Evolutionary conservation across 2,329 filamentous ascomycete genomes (phyloP).

Genomic region (Dactylonectria macrodidyma): DNA sequence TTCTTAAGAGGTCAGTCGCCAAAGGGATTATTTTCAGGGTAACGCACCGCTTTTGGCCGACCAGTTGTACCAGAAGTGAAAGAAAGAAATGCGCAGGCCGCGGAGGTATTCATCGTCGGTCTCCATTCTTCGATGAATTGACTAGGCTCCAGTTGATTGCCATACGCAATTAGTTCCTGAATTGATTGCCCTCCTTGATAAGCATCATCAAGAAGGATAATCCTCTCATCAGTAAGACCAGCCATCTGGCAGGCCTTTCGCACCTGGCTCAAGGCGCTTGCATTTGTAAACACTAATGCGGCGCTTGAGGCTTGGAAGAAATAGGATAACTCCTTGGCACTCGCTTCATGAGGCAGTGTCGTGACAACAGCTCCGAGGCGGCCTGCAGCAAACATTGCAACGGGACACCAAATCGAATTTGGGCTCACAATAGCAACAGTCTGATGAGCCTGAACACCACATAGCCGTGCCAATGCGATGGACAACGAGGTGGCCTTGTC

Average conservation of each 20-base stretch:
- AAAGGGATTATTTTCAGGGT: background rate
- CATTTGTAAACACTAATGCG: background rate
- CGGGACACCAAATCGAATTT: slow-evolving; percentile 21
- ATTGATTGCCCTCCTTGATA: background rate
- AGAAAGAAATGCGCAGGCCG: slow-evolving; percentile 31
- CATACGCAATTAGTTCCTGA: background rate
- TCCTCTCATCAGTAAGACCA: background rate
- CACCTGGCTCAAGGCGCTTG: background rate
- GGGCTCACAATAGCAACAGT: slow-evolving; percentile 12
- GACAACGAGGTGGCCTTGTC: background rate
- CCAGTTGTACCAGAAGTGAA: slow-evolving; percentile 44
- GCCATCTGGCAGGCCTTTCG: background rate
- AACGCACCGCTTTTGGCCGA: slow-evolving; percentile 36
- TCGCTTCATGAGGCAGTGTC: background rate
- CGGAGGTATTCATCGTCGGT: background rate
- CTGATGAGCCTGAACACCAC: background rate
- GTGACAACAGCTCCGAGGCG: slow-evolving; percentile 16
- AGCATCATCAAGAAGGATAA: background rate
- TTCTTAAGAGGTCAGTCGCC: background rate
- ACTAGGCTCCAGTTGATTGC: background rate
- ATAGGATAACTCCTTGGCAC: background rate
- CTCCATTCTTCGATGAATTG: background rate
- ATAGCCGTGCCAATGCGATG: background rate
- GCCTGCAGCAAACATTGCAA: slow-evolving; percentile 11
- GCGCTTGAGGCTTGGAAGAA: background rate